Evolutionary conservation across 805 yeast species (phyloP).

Genomic region (Starmerella apis): DNA sequence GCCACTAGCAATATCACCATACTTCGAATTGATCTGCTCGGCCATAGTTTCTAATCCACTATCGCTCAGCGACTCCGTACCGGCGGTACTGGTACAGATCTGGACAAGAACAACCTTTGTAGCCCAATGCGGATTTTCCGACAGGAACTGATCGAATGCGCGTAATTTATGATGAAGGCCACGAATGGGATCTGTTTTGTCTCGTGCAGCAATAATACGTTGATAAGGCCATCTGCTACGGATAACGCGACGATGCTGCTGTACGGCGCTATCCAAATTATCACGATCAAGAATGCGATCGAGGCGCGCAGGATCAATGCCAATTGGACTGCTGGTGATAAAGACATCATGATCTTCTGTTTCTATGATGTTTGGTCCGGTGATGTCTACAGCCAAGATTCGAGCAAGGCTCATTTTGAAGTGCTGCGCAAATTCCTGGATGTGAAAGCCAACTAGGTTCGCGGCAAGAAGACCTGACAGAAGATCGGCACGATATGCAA

Average conservation of each 20-base stretch:
- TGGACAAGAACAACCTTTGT: conserved; percentile 68
- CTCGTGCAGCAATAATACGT: conserved; percentile 71
- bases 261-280: conserved; percentile 34
- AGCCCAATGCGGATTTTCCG: conserved; percentile 58
- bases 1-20: conserved; percentile 56
- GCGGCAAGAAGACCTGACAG: conserved; percentile 82
- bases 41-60: conserved; percentile 64
- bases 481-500: conserved; percentile 72
- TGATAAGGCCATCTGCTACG: conserved; percentile 68
- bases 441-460: conserved; percentile 78
- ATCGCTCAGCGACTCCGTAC: background rate
- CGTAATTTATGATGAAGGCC: conserved; percentile 80
- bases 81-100: conserved; percentile 51
- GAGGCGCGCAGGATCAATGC: conserved; percentile 40
- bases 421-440: conserved; percentile 86
- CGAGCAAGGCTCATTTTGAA: conserved; percentile 84
- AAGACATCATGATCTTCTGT: conserved; percentile 37
- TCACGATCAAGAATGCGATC: conserved; percentile 38
- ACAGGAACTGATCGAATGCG: conserved; percentile 74
- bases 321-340: conserved; percentile 34
- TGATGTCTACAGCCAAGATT: conserved; percentile 63
- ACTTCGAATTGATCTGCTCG: conserved; percentile 66
- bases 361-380: conserved; percentile 77
- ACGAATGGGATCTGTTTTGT: conserved; percentile 74
- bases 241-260: conserved; percentile 42